Percentiles rank a stretch among this genome's conserved stretches.
These are phyloP conservation scores for Prunella vulgaris DNA, from an alignment of 257 asterid genomes.

Conservation along the genomic window DNA sequence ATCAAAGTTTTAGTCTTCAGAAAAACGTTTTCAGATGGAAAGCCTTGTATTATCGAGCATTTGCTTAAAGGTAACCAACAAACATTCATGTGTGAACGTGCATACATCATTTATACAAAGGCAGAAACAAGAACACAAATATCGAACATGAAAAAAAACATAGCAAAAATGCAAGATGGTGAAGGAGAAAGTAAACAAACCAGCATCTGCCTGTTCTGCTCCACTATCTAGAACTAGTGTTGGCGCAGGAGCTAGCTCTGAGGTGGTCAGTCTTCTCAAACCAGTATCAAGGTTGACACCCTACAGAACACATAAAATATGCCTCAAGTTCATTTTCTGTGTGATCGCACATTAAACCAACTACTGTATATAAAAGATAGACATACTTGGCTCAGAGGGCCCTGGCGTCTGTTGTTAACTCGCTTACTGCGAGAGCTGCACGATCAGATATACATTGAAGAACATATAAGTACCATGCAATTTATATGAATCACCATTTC, in stretches of 20 bases:
- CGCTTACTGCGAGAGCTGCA: conserved; percentile 31
- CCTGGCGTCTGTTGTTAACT: conserved; percentile 12
- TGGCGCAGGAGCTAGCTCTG: conserved; percentile 22
- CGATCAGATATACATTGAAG: conserved; percentile 5
- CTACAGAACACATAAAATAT: too few species aligned
- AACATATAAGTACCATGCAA: background rate
- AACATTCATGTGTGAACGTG: too few species aligned
- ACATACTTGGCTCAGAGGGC: conserved; percentile 22
- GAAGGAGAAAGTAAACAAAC: conserved; percentile 30
- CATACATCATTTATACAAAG: too few species aligned
- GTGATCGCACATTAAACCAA: conserved; percentile 1
- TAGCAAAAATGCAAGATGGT: conserved; percentile 18
- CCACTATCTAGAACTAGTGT: background rate
- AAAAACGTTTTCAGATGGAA: too few species aligned
- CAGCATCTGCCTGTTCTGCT: conserved; percentile 13
- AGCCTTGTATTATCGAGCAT: too few species aligned
- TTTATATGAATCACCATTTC: background rate
- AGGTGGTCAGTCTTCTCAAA: conserved; percentile 11
- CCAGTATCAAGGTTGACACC: conserved; percentile 14
- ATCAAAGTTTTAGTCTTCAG: too few species aligned
- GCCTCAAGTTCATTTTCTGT: background rate
- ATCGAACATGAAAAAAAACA: background rate
- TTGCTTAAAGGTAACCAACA: too few species aligned
- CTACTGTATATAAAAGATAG: too few species aligned
- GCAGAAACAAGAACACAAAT: background rate